Evolutionary conservation across 2,329 filamentous ascomycete species (phyloP).

Genomic region (Huntiella decipiens): DNA sequence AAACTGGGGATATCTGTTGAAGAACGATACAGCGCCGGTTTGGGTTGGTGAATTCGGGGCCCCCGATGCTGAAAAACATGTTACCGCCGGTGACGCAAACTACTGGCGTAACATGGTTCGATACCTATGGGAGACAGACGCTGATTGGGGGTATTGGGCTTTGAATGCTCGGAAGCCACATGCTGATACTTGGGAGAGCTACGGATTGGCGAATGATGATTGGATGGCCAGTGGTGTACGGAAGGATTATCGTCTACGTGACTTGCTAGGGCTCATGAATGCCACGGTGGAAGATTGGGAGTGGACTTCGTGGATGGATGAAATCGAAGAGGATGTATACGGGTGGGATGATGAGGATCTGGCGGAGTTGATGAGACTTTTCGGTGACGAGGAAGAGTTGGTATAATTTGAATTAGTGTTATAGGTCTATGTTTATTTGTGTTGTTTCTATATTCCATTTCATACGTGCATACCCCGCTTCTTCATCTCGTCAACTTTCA

Average conservation of each 20-base stretch:
- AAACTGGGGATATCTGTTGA: constrained; percentile 47
- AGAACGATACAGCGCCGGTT: constrained; percentile 28
- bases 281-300: constrained; percentile 9
- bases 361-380: neutral
- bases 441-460: constrained; percentile 4
- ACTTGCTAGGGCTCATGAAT: constrained; percentile 36
- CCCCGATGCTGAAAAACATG: constrained; percentile 19
- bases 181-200: constrained; percentile 36
- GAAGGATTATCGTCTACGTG: constrained; percentile 42
- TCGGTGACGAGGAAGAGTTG: neutral
- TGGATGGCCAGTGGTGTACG: constrained; percentile 36
- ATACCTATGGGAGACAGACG: constrained; percentile 37
- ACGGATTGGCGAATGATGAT: constrained; percentile 42
- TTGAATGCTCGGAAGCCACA: constrained; percentile 46
- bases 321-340: neutral
- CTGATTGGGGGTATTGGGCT: constrained; percentile 53
- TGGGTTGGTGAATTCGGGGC: constrained; percentile 53
- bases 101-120: constrained; percentile 47
- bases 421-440: neutral
- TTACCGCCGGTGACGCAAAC: constrained; percentile 32
- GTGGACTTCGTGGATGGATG: neutral
- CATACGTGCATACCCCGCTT: constrained; percentile 42
- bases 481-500: constrained; percentile 66
- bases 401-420: neutral
- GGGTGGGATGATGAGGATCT: neutral